These are phyloP conservation scores for Cutaneotrichosporon arboriforme DNA, from an alignment of 1,284 basidiomycete species.

Conservation along the genomic window DNA sequence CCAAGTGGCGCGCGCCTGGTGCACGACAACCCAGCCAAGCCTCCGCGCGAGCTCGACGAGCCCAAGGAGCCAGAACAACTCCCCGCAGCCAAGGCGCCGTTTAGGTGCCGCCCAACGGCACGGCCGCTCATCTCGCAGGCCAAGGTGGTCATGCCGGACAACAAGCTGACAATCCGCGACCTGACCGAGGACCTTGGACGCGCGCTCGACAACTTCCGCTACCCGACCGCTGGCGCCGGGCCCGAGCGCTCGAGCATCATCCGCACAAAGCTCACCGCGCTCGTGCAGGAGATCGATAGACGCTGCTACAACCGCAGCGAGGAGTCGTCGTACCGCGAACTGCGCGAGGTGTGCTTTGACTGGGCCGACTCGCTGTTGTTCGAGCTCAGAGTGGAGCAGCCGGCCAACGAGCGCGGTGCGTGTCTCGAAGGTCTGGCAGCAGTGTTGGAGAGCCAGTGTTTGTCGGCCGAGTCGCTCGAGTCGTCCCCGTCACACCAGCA, in stretches of 20 bases:
- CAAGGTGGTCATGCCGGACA: constrained; percentile 25
- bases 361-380: constrained; percentile 45
- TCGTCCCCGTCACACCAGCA: constrained; percentile 32
- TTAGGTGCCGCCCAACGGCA: constrained; percentile 8
- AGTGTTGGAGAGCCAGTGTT: constrained; percentile 48
- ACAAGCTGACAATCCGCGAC: constrained; percentile 17
- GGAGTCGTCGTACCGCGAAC: constrained; percentile 25
- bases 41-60: constrained; percentile 15
- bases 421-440: constrained; percentile 51
- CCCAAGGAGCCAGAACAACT: constrained; percentile 10
- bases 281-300: constrained; percentile 43
- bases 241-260: constrained; percentile 42
- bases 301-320: constrained; percentile 31
- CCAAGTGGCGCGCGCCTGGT: not conserved
- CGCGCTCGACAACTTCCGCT: constrained; percentile 27
- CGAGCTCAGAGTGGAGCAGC: constrained; percentile 46
- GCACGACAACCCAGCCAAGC: constrained; percentile 12
- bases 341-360: constrained; percentile 41
- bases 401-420: constrained; percentile 50
- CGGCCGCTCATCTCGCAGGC: constrained; percentile 7
- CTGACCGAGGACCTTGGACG: constrained; percentile 32
- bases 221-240: constrained; percentile 27
- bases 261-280: constrained; percentile 37
- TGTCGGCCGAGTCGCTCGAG: constrained; percentile 43
- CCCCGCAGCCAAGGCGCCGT: constrained; percentile 15